phyloP scores from a whole-genome alignment of 768 basidiomycete genomes.

The Tricholoma matsutake region DNA sequence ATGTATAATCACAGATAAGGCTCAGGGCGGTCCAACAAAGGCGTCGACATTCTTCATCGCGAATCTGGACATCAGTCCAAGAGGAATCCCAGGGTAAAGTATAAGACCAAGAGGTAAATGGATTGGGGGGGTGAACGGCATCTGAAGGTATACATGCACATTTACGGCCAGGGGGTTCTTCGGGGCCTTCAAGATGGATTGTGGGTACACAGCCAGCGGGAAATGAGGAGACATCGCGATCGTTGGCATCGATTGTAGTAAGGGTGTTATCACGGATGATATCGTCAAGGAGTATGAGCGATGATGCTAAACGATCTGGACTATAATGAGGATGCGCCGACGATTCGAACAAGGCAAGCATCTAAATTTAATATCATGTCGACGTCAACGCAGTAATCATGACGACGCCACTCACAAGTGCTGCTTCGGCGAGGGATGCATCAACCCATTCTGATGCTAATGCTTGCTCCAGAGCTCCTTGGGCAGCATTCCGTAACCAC shows the following conservation, averaged over 20 bases:
- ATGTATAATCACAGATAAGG: slow-evolving; percentile 64
- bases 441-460: slow-evolving; percentile 54
- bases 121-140: slow-evolving; percentile 33
- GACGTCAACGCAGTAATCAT: background rate
- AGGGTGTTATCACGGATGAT: slow-evolving; percentile 57
- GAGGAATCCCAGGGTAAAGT: slow-evolving; percentile 58
- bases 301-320: slow-evolving; percentile 46
- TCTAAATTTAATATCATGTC: slow-evolving; percentile 33
- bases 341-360: slow-evolving; percentile 74
- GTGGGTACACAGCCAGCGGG: slow-evolving; percentile 49
- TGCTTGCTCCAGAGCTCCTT: slow-evolving; percentile 49
- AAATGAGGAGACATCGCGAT: slow-evolving; percentile 52
- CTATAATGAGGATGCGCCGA: slow-evolving; percentile 69
- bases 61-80: slow-evolving; percentile 54
- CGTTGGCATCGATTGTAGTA: slow-evolving; percentile 53
- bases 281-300: slow-evolving; percentile 59
- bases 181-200: slow-evolving; percentile 32
- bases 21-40: slow-evolving; percentile 75
- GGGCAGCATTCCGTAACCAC: slow-evolving; percentile 54
- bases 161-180: slow-evolving; percentile 28
- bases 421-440: slow-evolving; percentile 67
- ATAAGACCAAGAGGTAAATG: slow-evolving; percentile 43
- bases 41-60: slow-evolving; percentile 69
- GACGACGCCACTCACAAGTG: slow-evolving; percentile 42
- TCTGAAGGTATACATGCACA: slow-evolving; percentile 47